Evolutionary conservation across 495 filamentous ascomycete species (phyloP).

Genomic region (Aspergillus saccharolyticus): DNA sequence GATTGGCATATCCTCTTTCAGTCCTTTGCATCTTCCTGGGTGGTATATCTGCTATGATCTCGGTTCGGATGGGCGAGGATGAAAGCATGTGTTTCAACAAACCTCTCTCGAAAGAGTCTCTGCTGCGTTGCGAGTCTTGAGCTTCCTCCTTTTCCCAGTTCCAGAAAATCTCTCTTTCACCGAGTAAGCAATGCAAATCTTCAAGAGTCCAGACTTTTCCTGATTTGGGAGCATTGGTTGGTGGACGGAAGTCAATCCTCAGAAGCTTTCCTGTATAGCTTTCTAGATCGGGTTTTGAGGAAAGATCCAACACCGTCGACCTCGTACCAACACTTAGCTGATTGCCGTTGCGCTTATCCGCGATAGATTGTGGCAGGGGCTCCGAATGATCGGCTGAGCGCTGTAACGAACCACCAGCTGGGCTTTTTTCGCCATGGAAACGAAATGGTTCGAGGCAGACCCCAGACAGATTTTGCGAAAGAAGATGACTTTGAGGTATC

Average conservation of each 20-base stretch:
- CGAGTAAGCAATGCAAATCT: constrained; percentile 21
- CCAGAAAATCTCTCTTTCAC: constrained; percentile 7
- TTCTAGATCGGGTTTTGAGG: not conserved
- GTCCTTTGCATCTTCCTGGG: not conserved
- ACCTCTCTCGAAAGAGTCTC: no score
- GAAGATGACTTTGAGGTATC: not conserved
- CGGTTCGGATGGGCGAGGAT: not conserved
- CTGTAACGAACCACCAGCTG: not conserved
- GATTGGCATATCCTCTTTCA: not conserved
- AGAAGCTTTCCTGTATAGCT: not conserved
- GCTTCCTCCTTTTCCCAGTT: not conserved
- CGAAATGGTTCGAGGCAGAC: not conserved
- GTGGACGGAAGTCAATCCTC: not conserved
- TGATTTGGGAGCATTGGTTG: not conserved
- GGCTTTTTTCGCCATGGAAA: not conserved
- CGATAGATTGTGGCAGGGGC: no score
- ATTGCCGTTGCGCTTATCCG: not conserved
- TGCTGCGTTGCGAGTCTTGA: not conserved
- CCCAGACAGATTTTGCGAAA: not conserved
- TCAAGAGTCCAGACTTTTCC: constrained; percentile 21
- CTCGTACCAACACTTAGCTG: not conserved
- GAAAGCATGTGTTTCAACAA: constrained; percentile 5
- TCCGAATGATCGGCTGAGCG: not conserved
- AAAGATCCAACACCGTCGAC: not conserved
- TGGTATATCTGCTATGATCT: not conserved